phyloP scores from a whole-genome alignment of 345 rosid genomes.

The Melastoma malabathricum region DNA sequence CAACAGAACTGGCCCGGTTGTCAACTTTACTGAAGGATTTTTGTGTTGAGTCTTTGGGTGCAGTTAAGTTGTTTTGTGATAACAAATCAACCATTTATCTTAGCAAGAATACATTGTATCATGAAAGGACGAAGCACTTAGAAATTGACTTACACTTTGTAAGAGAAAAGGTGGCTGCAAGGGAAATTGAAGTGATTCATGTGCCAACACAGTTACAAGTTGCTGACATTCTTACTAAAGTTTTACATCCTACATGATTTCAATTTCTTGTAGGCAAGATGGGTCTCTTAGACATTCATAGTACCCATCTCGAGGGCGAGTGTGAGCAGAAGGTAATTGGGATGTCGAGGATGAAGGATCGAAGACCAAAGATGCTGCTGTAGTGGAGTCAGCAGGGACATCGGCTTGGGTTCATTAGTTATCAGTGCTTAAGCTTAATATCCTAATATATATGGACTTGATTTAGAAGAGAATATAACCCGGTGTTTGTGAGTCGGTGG shows the following conservation, averaged over 20 bases:
- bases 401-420: too few species aligned
- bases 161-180: background rate
- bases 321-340: background rate
- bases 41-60: background rate
- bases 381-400: too few species aligned
- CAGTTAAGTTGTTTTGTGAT: background rate
- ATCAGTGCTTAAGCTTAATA: too few species aligned
- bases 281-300: background rate
- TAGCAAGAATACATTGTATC: background rate
- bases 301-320: background rate
- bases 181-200: background rate
- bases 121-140: constrained; percentile 5
- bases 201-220: background rate
- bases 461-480: too few species aligned
- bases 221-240: background rate
- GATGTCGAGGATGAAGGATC: too few species aligned
- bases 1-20: background rate
- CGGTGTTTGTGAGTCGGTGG: too few species aligned
- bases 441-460: too few species aligned
- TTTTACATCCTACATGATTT: too few species aligned
- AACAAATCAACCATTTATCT: background rate
- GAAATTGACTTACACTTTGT: constrained; percentile 2
- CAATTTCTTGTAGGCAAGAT: background rate
- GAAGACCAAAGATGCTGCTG: too few species aligned
- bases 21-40: background rate